A percentile compares a stretch with the other conserved stretches of the same genome.
These are phyloP conservation scores for Pleurotus sapidus DNA, from an alignment of 768 basidiomycete species.

Conservation along the genomic window DNA sequence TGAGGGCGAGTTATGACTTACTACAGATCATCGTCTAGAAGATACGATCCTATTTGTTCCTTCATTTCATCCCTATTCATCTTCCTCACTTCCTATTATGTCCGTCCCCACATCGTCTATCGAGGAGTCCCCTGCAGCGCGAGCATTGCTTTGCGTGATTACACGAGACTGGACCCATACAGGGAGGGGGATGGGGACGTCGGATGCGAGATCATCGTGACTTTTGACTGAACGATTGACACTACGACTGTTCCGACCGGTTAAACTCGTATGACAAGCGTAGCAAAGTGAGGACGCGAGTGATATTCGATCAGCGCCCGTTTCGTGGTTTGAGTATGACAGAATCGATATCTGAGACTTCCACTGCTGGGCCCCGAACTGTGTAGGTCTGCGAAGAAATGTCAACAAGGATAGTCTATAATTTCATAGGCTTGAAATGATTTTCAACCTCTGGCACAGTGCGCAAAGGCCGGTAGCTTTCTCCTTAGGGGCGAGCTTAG, in stretches of 20 bases:
- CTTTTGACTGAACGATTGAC: slow-evolving; percentile 17
- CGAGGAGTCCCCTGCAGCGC: background rate
- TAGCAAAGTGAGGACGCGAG: slow-evolving; percentile 54
- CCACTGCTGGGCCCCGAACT: slow-evolving; percentile 68
- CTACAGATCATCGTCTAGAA: slow-evolving; percentile 24
- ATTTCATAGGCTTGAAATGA: background rate
- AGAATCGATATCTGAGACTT: slow-evolving; percentile 73
- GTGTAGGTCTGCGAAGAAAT: slow-evolving; percentile 48
- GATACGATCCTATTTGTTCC: slow-evolving; percentile 32
- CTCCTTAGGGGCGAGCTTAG: slow-evolving; percentile 70
- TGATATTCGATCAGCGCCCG: slow-evolving; percentile 17
- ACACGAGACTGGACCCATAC: slow-evolving; percentile 30
- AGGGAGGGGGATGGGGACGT: slow-evolving; percentile 28
- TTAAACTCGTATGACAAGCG: slow-evolving; percentile 58
- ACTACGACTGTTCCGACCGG: slow-evolving; percentile 51
- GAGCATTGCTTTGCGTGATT: background rate
- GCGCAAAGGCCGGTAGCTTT: slow-evolving; percentile 46
- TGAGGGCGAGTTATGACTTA: too few relatives aligned
- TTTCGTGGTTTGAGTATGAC: slow-evolving; percentile 34
- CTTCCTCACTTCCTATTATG: slow-evolving; percentile 24
- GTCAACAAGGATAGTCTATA: too few relatives aligned
- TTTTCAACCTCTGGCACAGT: slow-evolving; percentile 61
- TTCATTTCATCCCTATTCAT: slow-evolving; percentile 31
- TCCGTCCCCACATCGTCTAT: slow-evolving; percentile 17
- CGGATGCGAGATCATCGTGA: background rate